phyloP scores from a whole-genome alignment of 129 eudicot genomes.

The Smallanthus sonchifolius region DNA sequence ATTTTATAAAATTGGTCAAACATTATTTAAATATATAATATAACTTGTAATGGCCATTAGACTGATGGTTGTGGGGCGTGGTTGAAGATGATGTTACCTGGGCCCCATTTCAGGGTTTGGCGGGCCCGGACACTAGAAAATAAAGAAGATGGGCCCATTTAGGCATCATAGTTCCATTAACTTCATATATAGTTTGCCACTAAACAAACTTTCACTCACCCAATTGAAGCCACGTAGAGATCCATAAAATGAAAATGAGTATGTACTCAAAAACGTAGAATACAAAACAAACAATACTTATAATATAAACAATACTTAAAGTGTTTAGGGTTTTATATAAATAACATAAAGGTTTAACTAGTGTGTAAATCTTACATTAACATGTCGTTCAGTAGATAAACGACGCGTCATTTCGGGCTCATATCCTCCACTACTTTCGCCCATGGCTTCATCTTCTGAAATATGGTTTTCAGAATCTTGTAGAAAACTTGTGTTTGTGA shows the following conservation, averaged over 20 bases:
- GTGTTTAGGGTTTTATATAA: too few relatives aligned
- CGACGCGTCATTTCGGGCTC: background rate
- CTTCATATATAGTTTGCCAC: constrained; percentile 19
- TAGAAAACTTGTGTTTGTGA: background rate
- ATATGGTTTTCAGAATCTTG: background rate
- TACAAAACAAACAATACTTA: background rate
- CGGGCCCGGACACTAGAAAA: constrained; percentile 24
- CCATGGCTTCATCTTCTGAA: background rate
- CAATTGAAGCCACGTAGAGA: constrained; percentile 44
- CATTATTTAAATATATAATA: too few relatives aligned
- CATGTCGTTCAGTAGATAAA: background rate
- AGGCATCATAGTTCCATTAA: constrained; percentile 33
- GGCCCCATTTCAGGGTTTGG: constrained; percentile 15
- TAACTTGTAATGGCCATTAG: too few relatives aligned
- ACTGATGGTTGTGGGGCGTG: too few relatives aligned
- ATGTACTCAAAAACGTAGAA: background rate
- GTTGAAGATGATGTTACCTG: constrained; percentile 21
- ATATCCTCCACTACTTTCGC: background rate
- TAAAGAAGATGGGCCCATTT: constrained; percentile 26
- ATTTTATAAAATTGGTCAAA: too few relatives aligned
- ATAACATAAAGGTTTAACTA: too few relatives aligned
- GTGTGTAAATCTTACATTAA: background rate
- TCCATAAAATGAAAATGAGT: constrained; percentile 27
- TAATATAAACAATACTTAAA: background rate
- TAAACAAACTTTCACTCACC: constrained; percentile 22